Evolutionary conservation across 306 rosid species (phyloP), one percentile per base, ranked within the genome.

Genomic region (Vigna trinervia): DNA sequence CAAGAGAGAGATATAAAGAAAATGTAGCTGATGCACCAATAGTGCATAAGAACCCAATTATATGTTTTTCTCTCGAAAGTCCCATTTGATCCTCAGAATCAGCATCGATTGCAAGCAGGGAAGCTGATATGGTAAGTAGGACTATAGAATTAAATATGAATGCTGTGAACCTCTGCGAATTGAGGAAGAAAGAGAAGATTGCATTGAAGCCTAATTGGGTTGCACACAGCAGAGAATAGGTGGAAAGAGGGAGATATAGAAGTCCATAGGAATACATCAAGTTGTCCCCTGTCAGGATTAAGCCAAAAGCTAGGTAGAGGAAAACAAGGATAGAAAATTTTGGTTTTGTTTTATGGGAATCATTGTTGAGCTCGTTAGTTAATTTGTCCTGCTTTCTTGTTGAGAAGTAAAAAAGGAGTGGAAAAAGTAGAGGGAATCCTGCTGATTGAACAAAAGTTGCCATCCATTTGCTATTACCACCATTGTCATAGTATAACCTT

Each of bases 381-480:
- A 41, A 68, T 72, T 81, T 80, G 41, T 56, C 1, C 15, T 70
- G 45, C 59, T 78, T 54, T 23, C 61, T 10, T 54, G 13, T 15
- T 32, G 68, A 10, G 73, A 80, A 88, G 73, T 69, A 60, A 12
- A 50, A 69, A 14, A 79, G 67, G 48, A 88, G 81, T 19, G 92
- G 96, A 58, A 85, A 8, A n/a, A 90, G 70, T 75, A 86, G 0
- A 3, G 92, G 92, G 78, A 90, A 90, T 66, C 96, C 96, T 8
- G 85, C 89, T 14, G 96, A 86, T 74, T 90, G 89, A 80, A 86
- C 92, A 20, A 90, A 75, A 5, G 96, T 86, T 52, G 88, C 85
- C 88, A 90, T 85, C 92, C 96, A 90, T 85, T 86, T 86, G 74
- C 95, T 90, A 17, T 86, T 83, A 38, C 95, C 92, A 59, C 92